These are phyloP conservation scores for Plasmodium fragile DNA, from an alignment of 169 alveolate species.

Conservation along the genomic window DNA sequence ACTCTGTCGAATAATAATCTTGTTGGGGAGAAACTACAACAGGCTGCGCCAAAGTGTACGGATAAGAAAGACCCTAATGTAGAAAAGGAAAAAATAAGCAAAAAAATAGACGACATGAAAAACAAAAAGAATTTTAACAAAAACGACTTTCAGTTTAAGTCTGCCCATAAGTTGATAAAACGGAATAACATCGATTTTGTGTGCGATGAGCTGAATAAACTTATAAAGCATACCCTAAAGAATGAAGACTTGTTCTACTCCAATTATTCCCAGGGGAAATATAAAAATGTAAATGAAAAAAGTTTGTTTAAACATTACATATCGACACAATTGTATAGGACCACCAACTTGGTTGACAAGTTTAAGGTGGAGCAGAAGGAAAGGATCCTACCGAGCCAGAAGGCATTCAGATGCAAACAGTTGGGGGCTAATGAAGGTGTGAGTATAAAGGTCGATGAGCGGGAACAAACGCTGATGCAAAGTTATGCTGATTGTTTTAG, in stretches of 20 bases:
- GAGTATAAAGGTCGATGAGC: background rate
- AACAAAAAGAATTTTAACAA: background rate
- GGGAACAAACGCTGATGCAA: conserved; percentile 9
- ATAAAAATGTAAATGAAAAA: conserved; percentile 36
- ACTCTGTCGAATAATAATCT: background rate
- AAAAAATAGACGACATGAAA: background rate
- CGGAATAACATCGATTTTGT: conserved; percentile 52
- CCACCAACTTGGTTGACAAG: background rate
- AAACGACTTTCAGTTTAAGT: background rate
- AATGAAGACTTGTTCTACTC: conserved; percentile 41
- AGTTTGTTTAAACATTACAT: conserved; percentile 51
- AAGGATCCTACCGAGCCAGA: background rate
- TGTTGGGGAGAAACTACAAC: background rate
- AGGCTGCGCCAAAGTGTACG: background rate
- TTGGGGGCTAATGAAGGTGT: background rate
- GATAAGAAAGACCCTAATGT: background rate
- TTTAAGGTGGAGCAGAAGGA: conserved; percentile 6
- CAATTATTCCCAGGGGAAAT: background rate
- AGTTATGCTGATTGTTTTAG: conserved; percentile 37
- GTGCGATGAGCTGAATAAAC: conserved; percentile 46
- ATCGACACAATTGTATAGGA: conserved; percentile 50
- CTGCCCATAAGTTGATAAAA: background rate
- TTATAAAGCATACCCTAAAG: conserved; percentile 36
- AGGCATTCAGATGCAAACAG: background rate
- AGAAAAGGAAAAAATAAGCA: background rate